Evolutionary conservation across 2,329 filamentous ascomycete genomes (phyloP).

Genomic region (Berkeleyomyces basicola): DNA sequence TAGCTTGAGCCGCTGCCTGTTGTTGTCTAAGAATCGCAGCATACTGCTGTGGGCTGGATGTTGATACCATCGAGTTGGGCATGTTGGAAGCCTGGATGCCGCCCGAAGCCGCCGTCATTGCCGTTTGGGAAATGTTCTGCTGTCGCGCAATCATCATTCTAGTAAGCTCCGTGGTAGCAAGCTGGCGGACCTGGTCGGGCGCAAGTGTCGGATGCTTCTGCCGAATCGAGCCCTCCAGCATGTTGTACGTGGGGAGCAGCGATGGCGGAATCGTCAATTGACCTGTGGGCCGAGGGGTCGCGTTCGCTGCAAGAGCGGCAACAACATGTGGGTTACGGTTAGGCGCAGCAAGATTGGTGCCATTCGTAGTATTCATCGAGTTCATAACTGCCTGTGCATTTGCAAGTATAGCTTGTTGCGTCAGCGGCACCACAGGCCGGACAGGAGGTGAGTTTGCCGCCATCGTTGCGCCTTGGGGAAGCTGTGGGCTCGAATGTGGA

Average conservation of each 20-base stretch:
- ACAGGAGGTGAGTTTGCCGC: constrained; percentile 20
- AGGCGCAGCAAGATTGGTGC: constrained; percentile 10
- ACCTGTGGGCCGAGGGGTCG: constrained; percentile 15
- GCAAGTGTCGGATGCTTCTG: constrained; percentile 34
- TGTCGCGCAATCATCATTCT: constrained; percentile 31
- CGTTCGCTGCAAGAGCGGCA: not conserved
- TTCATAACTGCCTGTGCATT: constrained; percentile 6
- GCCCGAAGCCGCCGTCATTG: constrained; percentile 39
- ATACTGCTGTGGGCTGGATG: constrained; percentile 41
- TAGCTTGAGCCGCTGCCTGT: constrained; percentile 9
- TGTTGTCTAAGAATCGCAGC: constrained; percentile 41
- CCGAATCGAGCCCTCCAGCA: constrained; percentile 36
- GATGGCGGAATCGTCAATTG: constrained; percentile 9
- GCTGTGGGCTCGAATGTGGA: constrained; percentile 24
- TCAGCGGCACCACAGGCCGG: constrained; percentile 6
- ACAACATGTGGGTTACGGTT: constrained; percentile 7
- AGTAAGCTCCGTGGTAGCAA: constrained; percentile 34
- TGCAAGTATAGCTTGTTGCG: constrained; percentile 10
- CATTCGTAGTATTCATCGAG: constrained; percentile 8
- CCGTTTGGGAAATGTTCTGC: constrained; percentile 27
- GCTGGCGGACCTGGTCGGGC: constrained; percentile 31
- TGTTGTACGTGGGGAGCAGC: constrained; percentile 20
- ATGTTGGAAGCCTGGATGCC: constrained; percentile 31
- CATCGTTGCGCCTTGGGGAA: constrained; percentile 26
- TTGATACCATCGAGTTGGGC: constrained; percentile 31